Evolutionary conservation across 2,329 filamentous ascomycete species (phyloP), one percentile per base, ranked within the genome.

Genomic region (Exserohilum rostratum): DNA sequence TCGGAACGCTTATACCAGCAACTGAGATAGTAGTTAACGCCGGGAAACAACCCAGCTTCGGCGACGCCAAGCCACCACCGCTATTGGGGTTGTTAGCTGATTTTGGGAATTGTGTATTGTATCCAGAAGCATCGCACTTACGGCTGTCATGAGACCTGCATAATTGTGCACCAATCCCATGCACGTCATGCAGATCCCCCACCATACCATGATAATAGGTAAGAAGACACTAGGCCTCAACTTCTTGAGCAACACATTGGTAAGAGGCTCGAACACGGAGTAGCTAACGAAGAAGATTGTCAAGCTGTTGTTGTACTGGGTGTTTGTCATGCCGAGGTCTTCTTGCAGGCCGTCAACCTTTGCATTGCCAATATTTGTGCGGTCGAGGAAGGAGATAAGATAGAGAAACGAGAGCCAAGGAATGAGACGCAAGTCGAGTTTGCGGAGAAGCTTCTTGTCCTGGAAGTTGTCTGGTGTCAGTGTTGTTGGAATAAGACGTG

Each of bases 251-350:
- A 96, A 76, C 42, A 93, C 79, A 71, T 96, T 96, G 55, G 90
- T 91, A 38, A 92, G 66, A 0, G 87, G 86, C 72, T 95, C 91
- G 59, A 91, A 92, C 30, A 92, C 76, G 2, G 90, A 83, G 71
- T 96, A 96, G 0, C 89, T 91, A 45, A 96, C 82, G 77, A 96
- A 96, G 78, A 96, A 96, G 64, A 96, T 88, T 30, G 89, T 90
- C 6, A 96, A 80, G 0, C 87, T 84, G 18, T 84, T 80, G 72
- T 93, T 93, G 77, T 92, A 96, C 68, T 89, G 80, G 5, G 80
- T 75, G 2, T 83, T 80, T 0, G 81, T 82, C 79, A 93, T 84
- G 29, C 82, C 61, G 6, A 95, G 77, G 53, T 89, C 86, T 10
- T 80, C 68, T 50, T 81, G 73, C 2, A 87, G 72, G 12, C 83